A percentile compares a stretch with the other conserved stretches of the same genome.
Conservation (phyloP, 139 green algal genomes). For the Ostreobium quekettii region DNA sequence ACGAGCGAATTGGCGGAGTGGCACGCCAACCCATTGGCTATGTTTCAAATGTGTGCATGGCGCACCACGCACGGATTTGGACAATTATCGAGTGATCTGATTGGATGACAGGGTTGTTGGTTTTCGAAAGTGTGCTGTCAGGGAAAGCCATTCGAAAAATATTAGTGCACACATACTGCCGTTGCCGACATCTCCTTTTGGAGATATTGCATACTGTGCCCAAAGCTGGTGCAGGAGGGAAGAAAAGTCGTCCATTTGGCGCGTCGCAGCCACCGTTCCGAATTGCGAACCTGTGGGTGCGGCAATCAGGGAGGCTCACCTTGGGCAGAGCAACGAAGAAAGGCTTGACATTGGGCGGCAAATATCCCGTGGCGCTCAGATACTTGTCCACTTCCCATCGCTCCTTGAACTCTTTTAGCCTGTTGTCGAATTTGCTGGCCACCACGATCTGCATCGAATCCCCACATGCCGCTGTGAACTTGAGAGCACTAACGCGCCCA, state of each 20-base stretch:
- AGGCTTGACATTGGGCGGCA: slow-evolving; percentile 68
- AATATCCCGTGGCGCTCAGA: slow-evolving; percentile 74
- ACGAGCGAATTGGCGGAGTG: too few relatives aligned
- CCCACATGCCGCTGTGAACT: too few relatives aligned
- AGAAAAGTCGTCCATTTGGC: neutral
- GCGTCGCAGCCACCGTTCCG: neutral
- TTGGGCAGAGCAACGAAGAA: slow-evolving; percentile 95
- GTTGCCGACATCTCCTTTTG: neutral
- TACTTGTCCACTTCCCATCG: slow-evolving; percentile 92
- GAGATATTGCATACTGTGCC: neutral
- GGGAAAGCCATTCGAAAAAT: too few relatives aligned
- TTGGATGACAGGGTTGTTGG: too few relatives aligned
- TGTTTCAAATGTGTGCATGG: too few relatives aligned
- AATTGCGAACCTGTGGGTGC: slow-evolving; percentile 2
- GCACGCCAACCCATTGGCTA: too few relatives aligned
- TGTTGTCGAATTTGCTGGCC: slow-evolving; percentile 93
- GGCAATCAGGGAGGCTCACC: slow-evolving; percentile 27
- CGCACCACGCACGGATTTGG: too few relatives aligned
- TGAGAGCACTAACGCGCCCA: too few relatives aligned
- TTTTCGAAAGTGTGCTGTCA: too few relatives aligned
- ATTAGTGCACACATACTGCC: neutral
- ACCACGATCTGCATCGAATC: slow-evolving; percentile 86
- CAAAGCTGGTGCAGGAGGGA: neutral
- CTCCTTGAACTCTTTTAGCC: slow-evolving; percentile 85
- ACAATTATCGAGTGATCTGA: too few relatives aligned